Conservation (phyloP, 1,139 yeast genomes). For the Hansenula sp. region DNA sequence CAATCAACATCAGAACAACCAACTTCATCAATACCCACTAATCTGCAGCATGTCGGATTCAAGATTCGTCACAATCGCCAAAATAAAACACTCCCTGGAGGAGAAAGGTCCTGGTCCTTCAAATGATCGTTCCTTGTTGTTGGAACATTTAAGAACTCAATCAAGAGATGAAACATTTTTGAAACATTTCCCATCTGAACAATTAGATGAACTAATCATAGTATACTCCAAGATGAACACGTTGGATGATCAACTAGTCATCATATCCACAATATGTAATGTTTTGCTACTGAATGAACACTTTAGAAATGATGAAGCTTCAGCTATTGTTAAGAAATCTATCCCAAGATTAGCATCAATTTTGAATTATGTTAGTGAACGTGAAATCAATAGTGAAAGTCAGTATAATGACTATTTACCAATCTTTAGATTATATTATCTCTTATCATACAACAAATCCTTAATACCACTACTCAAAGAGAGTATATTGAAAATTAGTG, state of each 20-base stretch:
- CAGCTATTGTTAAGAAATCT: not conserved
- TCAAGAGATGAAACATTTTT: conserved; percentile 16
- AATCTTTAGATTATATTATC: conserved; percentile 22
- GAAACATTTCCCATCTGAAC: conserved; percentile 7
- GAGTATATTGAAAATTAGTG: conserved; percentile 16
- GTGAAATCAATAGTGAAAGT: conserved; percentile 19
- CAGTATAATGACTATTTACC: conserved; percentile 22
- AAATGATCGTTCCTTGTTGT: not conserved
- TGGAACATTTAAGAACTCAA: conserved; percentile 8
- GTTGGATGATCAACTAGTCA: conserved; percentile 13
- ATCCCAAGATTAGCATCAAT: conserved; percentile 13
- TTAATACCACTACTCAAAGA: conserved; percentile 9
- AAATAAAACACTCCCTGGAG: not conserved
- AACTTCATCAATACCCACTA: no score
- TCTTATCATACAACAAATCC: conserved; percentile 15
- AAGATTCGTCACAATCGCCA: not conserved
- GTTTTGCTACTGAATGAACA: conserved; percentile 15
- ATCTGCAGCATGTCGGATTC: no score
- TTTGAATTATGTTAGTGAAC: conserved; percentile 22
- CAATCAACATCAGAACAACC: no score
- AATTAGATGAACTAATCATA: conserved; percentile 9
- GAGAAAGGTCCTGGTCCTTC: not conserved
- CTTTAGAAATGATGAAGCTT: conserved; percentile 9
- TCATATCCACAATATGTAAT: conserved; percentile 18
- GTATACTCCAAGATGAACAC: conserved; percentile 8